phyloP scores from a whole-genome alignment of 805 yeast genomes.

The Candida tallmaniae region DNA sequence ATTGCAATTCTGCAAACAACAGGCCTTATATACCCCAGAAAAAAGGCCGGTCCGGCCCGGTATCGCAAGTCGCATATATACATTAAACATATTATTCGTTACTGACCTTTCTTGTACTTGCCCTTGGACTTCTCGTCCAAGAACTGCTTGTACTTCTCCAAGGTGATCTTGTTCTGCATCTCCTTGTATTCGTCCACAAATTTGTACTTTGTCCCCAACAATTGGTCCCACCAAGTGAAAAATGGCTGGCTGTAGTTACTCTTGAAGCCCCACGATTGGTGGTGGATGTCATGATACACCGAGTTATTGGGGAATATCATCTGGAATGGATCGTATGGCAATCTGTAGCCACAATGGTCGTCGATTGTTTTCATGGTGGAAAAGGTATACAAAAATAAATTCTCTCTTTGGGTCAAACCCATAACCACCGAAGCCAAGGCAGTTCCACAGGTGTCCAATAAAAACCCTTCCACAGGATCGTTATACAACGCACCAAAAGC shows the following conservation, averaged over 20 bases:
- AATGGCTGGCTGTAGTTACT: slow-evolving; percentile 94
- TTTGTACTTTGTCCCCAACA: slow-evolving; percentile 67
- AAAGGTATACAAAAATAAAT: slow-evolving; percentile 69
- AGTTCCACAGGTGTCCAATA: slow-evolving; percentile 88
- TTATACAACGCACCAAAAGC: slow-evolving; percentile 96
- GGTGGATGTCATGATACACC: slow-evolving; percentile 95
- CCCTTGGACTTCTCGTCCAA: slow-evolving; percentile 34
- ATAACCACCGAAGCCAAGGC: slow-evolving; percentile 71
- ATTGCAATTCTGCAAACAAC: too few relatives aligned
- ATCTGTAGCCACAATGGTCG: slow-evolving; percentile 96
- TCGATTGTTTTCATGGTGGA: slow-evolving; percentile 96
- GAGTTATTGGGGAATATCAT: slow-evolving; percentile 90
- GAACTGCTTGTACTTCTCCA: slow-evolving; percentile 61
- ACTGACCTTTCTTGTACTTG: slow-evolving; percentile 5
- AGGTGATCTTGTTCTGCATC: slow-evolving; percentile 62
- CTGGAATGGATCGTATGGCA: slow-evolving; percentile 92
- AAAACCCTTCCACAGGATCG: slow-evolving; percentile 89
- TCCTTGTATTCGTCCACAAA: slow-evolving; percentile 57
- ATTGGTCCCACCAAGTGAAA: slow-evolving; percentile 87
- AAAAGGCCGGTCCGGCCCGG: too few relatives aligned
- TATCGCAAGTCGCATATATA: too few relatives aligned
- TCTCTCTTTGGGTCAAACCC: slow-evolving; percentile 70
- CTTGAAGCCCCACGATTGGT: slow-evolving; percentile 93
- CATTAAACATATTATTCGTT: slow-evolving; percentile 1
- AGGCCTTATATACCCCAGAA: too few relatives aligned